Percentiles rank a stretch among this genome's conserved stretches.
Conservation (phyloP, 805 yeast genomes). For the Wickerhamomyces alni region DNA sequence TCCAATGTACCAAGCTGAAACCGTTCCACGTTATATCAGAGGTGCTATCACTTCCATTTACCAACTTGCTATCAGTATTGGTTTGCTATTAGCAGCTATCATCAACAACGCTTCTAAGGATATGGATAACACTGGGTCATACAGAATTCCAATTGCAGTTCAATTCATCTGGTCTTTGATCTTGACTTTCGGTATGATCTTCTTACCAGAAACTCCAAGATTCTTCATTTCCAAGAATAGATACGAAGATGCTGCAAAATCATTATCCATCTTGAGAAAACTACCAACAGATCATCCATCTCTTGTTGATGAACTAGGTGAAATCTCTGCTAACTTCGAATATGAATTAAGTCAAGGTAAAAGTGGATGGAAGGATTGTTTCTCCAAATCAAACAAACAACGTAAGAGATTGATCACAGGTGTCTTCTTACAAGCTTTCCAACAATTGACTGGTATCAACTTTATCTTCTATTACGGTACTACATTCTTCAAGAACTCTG, state of each 20-base stretch:
- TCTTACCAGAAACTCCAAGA: constrained; percentile 76
- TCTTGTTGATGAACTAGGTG: constrained; percentile 38
- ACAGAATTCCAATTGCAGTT: constrained; percentile 68
- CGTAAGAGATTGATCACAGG: constrained; percentile 39
- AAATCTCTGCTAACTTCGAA: constrained; percentile 43
- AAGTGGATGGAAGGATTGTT: constrained; percentile 28
- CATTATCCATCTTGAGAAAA: constrained; percentile 51
- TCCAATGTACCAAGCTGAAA: constrained; percentile 75
- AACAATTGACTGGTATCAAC: constrained; percentile 69
- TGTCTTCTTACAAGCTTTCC: constrained; percentile 41
- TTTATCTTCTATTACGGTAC: constrained; percentile 69
- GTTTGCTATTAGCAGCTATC: constrained; percentile 62
- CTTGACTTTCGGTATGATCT: constrained; percentile 53
- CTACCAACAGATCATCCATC: constrained; percentile 38
- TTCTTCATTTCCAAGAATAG: constrained; percentile 53
- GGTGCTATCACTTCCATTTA: constrained; percentile 74
- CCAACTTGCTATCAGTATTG: constrained; percentile 71
- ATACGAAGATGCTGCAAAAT: constrained; percentile 48
- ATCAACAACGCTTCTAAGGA: constrained; percentile 63
- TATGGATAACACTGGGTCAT: constrained; percentile 48
- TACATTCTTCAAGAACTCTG: constrained; percentile 47
- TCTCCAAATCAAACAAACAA: constrained; percentile 31
- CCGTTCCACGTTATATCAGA: constrained; percentile 71
- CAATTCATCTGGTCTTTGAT: constrained; percentile 68
- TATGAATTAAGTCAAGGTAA: constrained; percentile 31